Conservation (phyloP, 2,329 filamentous ascomycete species). For the Aspergillus spinulosporus region DNA sequence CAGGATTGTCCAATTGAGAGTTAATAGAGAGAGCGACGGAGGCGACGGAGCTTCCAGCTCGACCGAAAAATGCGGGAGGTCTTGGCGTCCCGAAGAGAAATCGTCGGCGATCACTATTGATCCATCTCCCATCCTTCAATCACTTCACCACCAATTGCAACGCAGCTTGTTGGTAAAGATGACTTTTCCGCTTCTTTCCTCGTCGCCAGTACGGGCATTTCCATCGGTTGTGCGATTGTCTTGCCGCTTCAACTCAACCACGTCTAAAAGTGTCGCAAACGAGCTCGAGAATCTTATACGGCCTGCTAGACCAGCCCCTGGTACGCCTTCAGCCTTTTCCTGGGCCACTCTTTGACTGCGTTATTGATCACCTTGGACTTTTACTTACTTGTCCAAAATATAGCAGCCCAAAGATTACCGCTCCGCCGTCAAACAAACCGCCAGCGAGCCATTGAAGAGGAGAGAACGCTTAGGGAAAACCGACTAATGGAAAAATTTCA, state of each 20-base stretch:
- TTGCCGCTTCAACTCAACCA: conserved; percentile 39
- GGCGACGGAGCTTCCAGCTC: not conserved
- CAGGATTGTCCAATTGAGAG: not conserved
- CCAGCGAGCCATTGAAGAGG: conserved; percentile 37
- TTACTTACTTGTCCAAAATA: not conserved
- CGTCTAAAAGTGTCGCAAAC: conserved; percentile 28
- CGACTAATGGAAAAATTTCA: conserved; percentile 42
- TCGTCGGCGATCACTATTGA: conserved; percentile 16
- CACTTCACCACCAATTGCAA: not conserved
- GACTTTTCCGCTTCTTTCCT: conserved; percentile 33
- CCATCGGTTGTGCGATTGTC: conserved; percentile 22
- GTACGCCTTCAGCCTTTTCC: not conserved
- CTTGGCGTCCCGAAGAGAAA: conserved; percentile 36
- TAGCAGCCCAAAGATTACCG: not conserved
- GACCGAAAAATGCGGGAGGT: conserved; percentile 15
- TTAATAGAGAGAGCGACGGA: not conserved
- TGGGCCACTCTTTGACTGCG: not conserved
- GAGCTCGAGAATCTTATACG: conserved; percentile 23
- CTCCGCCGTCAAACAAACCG: conserved; percentile 33
- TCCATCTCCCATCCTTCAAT: conserved; percentile 3
- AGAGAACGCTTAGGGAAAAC: conserved; percentile 40
- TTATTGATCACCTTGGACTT: too few species aligned
- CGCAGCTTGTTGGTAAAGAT: conserved; percentile 21
- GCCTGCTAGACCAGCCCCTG: conserved; percentile 13
- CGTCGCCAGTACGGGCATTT: conserved; percentile 28